Percentiles rank a stretch among this genome's conserved stretches.
Evolutionary conservation across 805 yeast species (phyloP).

Genomic region (Nakazawaea wyomingensis): DNA sequence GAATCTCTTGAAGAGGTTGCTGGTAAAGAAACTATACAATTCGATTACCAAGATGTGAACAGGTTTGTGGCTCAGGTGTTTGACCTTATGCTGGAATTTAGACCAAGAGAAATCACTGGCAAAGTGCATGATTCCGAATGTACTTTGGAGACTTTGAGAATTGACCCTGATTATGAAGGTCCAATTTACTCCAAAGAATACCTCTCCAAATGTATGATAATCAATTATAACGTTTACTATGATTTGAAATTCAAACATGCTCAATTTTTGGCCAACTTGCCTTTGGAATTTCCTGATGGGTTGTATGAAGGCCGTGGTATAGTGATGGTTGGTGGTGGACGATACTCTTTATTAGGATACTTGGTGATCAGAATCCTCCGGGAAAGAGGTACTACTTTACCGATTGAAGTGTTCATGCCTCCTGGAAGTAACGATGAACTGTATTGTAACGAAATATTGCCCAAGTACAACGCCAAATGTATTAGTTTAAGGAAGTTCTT

Average conservation of each 20-base stretch:
- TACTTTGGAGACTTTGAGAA: conserved; percentile 10
- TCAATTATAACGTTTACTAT: conserved; percentile 16
- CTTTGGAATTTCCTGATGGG: conserved; percentile 20
- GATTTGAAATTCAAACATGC: conserved; percentile 29
- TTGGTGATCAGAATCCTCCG: conserved; percentile 43
- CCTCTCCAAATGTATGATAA: conserved; percentile 6
- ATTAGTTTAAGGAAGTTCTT: conserved; percentile 31
- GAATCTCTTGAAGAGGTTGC: too few species aligned
- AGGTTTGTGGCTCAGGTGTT: conserved; percentile 2
- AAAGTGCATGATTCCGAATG: conserved; percentile 4
- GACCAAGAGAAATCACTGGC: conserved; percentile 5
- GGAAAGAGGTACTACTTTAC: conserved; percentile 38
- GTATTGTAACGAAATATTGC: conserved; percentile 39
- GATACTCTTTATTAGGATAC: conserved; percentile 45
- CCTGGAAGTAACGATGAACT: conserved; percentile 33
- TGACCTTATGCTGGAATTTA: conserved; percentile 1
- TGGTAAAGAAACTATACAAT: neutral
- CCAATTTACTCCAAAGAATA: conserved; percentile 10
- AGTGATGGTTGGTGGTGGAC: conserved; percentile 50
- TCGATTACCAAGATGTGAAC: neutral
- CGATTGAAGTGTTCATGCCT: conserved; percentile 44
- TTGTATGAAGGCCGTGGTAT: conserved; percentile 37
- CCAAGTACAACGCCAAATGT: conserved; percentile 41
- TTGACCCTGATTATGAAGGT: conserved; percentile 13
- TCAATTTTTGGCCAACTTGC: conserved; percentile 24